Percentiles rank a stretch among this genome's conserved stretches.
Evolutionary conservation across 2,329 filamentous ascomycete species (phyloP).

Genomic region (Alternaria sp.): DNA sequence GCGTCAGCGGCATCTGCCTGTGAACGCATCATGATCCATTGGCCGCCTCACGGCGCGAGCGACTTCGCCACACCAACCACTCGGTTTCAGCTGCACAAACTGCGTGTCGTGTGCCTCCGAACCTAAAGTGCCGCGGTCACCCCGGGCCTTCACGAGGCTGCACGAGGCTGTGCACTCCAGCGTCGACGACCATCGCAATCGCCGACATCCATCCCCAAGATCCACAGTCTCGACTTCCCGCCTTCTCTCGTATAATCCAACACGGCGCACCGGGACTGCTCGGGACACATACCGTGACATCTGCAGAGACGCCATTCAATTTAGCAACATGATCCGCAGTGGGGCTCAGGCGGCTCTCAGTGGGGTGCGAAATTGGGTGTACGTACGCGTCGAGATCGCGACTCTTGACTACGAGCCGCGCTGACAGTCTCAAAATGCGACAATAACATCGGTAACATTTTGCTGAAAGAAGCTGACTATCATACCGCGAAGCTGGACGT

Average conservation of each 20-base stretch:
- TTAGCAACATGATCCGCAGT: conserved; percentile 25
- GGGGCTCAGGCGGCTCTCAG: conserved; percentile 16
- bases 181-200: background rate
- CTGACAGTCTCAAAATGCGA: background rate
- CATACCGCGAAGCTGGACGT: background rate
- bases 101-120: conserved; percentile 1
- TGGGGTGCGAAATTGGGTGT: conserved; percentile 23
- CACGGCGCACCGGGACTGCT: conserved; percentile 2
- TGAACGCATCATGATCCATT: conserved; percentile 11
- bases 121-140: conserved; percentile 10
- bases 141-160: conserved; percentile 5
- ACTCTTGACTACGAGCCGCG: background rate
- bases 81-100: conserved; percentile 18
- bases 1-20: conserved; percentile 1
- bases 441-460: background rate
- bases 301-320: conserved; percentile 11
- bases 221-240: background rate
- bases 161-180: conserved; percentile 9
- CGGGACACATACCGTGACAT: conserved; percentile 12
- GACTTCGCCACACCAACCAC: conserved; percentile 19
- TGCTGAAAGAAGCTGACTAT: background rate
- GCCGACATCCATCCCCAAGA: background rate
- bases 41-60: conserved; percentile 6
- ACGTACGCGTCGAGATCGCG: conserved; percentile 22
- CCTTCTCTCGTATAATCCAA: background rate